phyloP scores from a whole-genome alignment of 148 eudicot species.

The Vaccinium darrowii region DNA sequence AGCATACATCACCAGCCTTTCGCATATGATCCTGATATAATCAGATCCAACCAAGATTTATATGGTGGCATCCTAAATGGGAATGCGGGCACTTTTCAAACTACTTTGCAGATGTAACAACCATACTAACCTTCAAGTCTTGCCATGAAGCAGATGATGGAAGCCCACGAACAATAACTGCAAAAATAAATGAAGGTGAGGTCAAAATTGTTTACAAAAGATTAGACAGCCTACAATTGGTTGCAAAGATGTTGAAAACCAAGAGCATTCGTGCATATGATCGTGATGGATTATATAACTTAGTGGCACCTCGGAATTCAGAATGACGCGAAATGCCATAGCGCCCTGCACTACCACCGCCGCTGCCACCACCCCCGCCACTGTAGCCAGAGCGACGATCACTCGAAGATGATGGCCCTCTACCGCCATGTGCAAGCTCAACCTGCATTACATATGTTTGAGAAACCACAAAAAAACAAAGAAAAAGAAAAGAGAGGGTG shows the following conservation, averaged over 20 bases:
- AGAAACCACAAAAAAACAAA: neutral
- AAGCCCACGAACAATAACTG: conserved; percentile 92
- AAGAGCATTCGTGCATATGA: neutral
- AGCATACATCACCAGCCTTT: conserved; percentile 98
- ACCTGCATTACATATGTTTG: conserved; percentile 42
- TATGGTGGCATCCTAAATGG: neutral
- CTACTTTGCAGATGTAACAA: neutral
- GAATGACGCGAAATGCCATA: conserved; percentile 76
- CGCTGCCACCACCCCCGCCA: conserved; percentile 29
- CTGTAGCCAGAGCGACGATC: conserved; percentile 73
- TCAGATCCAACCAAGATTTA: neutral
- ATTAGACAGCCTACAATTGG: neutral
- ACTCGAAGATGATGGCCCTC: conserved; percentile 80
- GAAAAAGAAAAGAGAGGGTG: too few relatives aligned
- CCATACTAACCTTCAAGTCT: conserved; percentile 72
- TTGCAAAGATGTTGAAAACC: neutral
- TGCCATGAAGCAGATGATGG: conserved; percentile 99
- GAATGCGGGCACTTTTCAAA: neutral
- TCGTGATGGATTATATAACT: neutral
- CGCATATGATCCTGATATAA: conserved; percentile 95
- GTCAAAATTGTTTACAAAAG: neutral
- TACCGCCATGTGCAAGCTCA: conserved; percentile 98
- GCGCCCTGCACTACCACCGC: conserved; percentile 42
- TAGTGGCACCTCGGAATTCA: conserved; percentile 66
- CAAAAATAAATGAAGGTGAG: conserved; percentile 10